phyloP scores from a whole-genome alignment of 352 stramenopile species.

The Phytophthora parvispora region DNA sequence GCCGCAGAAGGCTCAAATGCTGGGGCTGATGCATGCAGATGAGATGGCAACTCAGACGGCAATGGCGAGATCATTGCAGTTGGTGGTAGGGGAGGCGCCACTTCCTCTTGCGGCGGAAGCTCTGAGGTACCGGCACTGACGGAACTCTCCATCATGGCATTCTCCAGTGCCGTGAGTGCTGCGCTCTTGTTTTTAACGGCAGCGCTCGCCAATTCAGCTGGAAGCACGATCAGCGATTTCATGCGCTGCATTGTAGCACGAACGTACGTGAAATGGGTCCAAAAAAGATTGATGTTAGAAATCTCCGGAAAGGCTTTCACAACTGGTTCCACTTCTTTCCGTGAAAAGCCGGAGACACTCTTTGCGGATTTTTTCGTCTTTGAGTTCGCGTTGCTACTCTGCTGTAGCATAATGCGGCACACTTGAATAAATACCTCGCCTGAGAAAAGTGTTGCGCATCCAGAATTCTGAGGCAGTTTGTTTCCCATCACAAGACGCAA shows the following conservation, averaged over 20 bases:
- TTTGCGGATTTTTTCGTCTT: slow-evolving; percentile 26
- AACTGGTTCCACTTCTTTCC: slow-evolving; percentile 36
- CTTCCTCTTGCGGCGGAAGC: background rate
- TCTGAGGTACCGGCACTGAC: background rate
- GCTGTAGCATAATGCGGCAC: slow-evolving; percentile 44
- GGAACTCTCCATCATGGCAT: slow-evolving; percentile 21
- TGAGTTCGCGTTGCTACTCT: slow-evolving; percentile 4
- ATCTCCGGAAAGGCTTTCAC: slow-evolving; percentile 33
- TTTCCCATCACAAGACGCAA: slow-evolving; percentile 62
- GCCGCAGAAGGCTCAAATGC: background rate
- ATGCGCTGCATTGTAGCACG: slow-evolving; percentile 41
- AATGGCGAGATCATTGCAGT: slow-evolving; percentile 1
- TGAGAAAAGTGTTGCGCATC: slow-evolving; percentile 70
- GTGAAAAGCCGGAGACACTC: slow-evolving; percentile 15
- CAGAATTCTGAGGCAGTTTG: slow-evolving; percentile 36
- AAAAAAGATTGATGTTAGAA: slow-evolving; percentile 31
- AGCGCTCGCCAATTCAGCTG: slow-evolving; percentile 10
- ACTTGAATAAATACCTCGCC: slow-evolving; percentile 73
- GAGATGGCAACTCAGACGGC: slow-evolving; percentile 8
- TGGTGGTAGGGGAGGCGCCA: slow-evolving; percentile 8
- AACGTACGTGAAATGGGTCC: slow-evolving; percentile 39
- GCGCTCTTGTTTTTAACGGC: slow-evolving; percentile 15
- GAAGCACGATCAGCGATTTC: slow-evolving; percentile 38
- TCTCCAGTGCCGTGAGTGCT: slow-evolving; percentile 23
- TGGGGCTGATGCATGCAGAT: slow-evolving; percentile 1